These are phyloP conservation scores for Teunomyces barrocoloradensis DNA, from an alignment of 805 yeast genomes.

Conservation along the genomic window DNA sequence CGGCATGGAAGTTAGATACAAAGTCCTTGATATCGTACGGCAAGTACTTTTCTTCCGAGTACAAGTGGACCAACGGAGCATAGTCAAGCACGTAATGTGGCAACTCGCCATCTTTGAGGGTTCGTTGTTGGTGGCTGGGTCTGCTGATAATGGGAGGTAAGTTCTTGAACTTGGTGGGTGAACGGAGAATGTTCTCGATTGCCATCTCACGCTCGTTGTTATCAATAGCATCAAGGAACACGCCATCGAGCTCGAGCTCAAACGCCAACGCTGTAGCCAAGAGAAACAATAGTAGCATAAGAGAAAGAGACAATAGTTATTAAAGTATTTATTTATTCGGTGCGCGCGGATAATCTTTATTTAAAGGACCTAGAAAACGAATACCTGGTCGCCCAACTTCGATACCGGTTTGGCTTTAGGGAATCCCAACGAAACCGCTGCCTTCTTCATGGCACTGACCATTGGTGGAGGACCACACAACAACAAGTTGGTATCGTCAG, in stretches of 20 bases:
- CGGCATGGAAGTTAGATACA: slow-evolving; percentile 63
- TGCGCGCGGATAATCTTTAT: too few species aligned
- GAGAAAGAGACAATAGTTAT: too few species aligned
- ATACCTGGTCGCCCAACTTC: slow-evolving; percentile 86
- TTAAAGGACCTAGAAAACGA: slow-evolving; percentile 56
- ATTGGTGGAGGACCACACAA: slow-evolving; percentile 95
- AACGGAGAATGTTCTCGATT: slow-evolving; percentile 24
- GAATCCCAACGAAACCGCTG: slow-evolving; percentile 70
- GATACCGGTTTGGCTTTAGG: slow-evolving; percentile 85
- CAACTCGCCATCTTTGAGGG: slow-evolving; percentile 51
- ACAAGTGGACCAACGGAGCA: slow-evolving; percentile 79
- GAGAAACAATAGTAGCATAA: background rate
- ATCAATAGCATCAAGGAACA: slow-evolving; percentile 12
- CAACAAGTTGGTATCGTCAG: slow-evolving; percentile 64
- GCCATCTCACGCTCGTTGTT: slow-evolving; percentile 17
- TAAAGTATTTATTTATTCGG: too few species aligned
- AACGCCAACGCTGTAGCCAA: background rate
- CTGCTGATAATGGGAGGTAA: slow-evolving; percentile 38
- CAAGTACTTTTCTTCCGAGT: slow-evolving; percentile 82
- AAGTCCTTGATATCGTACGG: slow-evolving; percentile 78
- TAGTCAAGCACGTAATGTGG: slow-evolving; percentile 63
- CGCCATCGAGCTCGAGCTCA: background rate
- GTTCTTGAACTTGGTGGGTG: slow-evolving; percentile 22
- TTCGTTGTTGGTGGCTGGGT: slow-evolving; percentile 33
- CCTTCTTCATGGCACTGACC: slow-evolving; percentile 81